Evolutionary conservation across 2,329 filamentous ascomycete genomes (phyloP), one percentile per base, ranked within the genome.

Genomic region (Fusarium piperis): DNA sequence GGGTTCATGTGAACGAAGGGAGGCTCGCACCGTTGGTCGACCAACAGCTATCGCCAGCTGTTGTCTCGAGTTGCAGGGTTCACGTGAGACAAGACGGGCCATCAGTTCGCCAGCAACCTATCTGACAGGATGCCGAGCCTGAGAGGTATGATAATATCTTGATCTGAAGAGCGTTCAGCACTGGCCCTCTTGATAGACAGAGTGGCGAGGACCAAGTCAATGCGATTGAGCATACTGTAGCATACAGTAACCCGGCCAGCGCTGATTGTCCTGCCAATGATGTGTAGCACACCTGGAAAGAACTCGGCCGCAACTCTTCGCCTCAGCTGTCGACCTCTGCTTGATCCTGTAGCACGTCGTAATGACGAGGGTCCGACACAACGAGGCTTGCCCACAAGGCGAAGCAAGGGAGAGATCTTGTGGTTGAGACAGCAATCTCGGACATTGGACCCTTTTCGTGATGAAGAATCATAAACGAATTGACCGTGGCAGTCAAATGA

Each of bases 371-470:
- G 64, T 46, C 38, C 36, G 18, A 52, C 58, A 59, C 55, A 18
- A 55, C 20, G 41, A 60, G 48, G 41, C 60, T 57, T 59, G 65
- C 46, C 36, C 23, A 26, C 38, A 59, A 62, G 39, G 48, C 39
- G 26, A 66, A 59, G 65, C 48, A 70, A 74, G 60, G 68, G 62
- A 74, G 60, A 65, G 55, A 72, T 61, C 53, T 38, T 20, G 26
- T 15, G 48, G 13, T 62, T 58, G 61, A 60, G 62, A 73, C 53
- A 65, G 28, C 52, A 73, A 71, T 71, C 35, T 64, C 56, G 51
- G 62, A 38, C 35, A 59, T 41, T 38, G 41, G 46, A 55, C 30
- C 38, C 51, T 56, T 60, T 59, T 39, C 57, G 26, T 52, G 36
- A 56, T 58, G 23, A 48, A 48, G 38, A 39, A 48, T 48, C 9